These are phyloP conservation scores for Didymosphaeria variabile DNA, from an alignment of 2,329 filamentous ascomycete species.

Conservation along the genomic window DNA sequence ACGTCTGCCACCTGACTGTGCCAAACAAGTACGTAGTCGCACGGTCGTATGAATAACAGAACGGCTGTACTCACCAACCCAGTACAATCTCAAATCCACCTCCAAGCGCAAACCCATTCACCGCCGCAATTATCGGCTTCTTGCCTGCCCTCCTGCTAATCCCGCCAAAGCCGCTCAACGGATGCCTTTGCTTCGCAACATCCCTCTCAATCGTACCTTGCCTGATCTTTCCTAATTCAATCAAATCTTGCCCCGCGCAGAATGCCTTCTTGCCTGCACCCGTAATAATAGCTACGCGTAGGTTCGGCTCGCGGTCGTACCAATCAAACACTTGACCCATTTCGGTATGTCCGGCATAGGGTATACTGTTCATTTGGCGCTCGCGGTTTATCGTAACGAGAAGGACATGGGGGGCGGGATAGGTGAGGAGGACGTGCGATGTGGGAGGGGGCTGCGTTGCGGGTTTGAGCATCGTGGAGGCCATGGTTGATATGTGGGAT, in stretches of 20 bases:
- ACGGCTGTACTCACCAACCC: conserved; percentile 57
- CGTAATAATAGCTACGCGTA: conserved; percentile 59
- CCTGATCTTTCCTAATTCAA: conserved; percentile 52
- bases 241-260: conserved; percentile 65
- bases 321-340: conserved; percentile 61
- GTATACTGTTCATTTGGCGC: conserved; percentile 57
- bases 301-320: conserved; percentile 62
- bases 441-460: conserved; percentile 42
- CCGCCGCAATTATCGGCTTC: conserved; percentile 68
- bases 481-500: conserved; percentile 28
- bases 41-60: neutral
- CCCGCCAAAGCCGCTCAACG: conserved; percentile 62
- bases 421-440: conserved; percentile 52
- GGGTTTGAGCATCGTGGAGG: conserved; percentile 30
- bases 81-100: conserved; percentile 67
- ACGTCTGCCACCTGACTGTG: too few species aligned
- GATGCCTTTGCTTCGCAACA: conserved; percentile 48
- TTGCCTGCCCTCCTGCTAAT: conserved; percentile 65
- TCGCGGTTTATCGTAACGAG: conserved; percentile 64
- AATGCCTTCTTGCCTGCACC: conserved; percentile 64
- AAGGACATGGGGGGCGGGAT: conserved; percentile 59
- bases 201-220: conserved; percentile 34
- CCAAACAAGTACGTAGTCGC: neutral
- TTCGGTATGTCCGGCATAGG: conserved; percentile 57
- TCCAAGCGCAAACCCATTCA: conserved; percentile 66